Percentiles rank a stretch among this genome's conserved stretches.
Conservation (phyloP, 345 rosid species). For the Gossypium bickii region DNA sequence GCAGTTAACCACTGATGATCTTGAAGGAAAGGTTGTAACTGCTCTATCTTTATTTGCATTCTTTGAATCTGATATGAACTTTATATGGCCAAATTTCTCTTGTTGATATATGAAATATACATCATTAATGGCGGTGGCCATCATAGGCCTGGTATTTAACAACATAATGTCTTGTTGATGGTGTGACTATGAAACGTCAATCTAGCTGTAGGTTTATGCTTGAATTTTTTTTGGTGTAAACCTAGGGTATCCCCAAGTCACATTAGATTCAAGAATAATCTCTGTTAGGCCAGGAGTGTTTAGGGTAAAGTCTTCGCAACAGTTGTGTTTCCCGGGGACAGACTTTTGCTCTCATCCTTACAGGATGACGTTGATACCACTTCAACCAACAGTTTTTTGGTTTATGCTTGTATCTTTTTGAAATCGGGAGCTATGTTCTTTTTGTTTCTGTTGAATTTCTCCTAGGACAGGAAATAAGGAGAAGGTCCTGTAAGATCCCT, state of each 20-base stretch:
- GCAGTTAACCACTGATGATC: slow-evolving; percentile 59
- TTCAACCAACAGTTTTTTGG: background rate
- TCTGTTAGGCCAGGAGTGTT: too few species aligned
- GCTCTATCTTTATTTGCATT: slow-evolving; percentile 2
- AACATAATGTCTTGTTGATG: background rate
- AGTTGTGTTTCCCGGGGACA: too few species aligned
- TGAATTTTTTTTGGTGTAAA: background rate
- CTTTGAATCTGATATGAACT: background rate
- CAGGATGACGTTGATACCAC: too few species aligned
- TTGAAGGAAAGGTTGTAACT: slow-evolving; percentile 59
- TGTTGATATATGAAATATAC: background rate
- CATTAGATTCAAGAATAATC: too few species aligned
- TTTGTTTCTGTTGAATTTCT: background rate
- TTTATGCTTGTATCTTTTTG: background rate
- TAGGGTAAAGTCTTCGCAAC: too few species aligned
- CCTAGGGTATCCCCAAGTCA: too few species aligned
- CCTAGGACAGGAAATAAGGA: background rate
- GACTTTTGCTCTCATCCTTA: too few species aligned
- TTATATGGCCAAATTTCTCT: background rate
- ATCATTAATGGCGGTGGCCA: background rate
- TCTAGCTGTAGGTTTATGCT: background rate
- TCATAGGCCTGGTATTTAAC: background rate
- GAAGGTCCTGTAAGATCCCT: background rate
- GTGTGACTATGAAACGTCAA: background rate
- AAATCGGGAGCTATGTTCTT: background rate